phyloP scores from a whole-genome alignment of 2,329 filamentous ascomycete species.

The Diaporthe citri region DNA sequence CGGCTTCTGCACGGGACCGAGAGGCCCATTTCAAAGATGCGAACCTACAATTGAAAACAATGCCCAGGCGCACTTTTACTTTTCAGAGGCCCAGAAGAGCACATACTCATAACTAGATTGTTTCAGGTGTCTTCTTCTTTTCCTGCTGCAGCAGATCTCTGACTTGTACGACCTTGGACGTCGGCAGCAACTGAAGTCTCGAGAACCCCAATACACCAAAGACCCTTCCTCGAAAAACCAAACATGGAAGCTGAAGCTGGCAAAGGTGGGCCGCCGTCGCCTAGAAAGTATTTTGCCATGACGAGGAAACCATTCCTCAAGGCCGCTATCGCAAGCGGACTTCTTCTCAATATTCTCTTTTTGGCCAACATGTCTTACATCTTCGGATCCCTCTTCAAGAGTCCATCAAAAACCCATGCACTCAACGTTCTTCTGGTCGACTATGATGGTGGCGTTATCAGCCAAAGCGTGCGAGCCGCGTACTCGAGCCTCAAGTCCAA shows the following conservation, averaged over 20 bases:
- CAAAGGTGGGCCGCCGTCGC: slow-evolving; percentile 2
- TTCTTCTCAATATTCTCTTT: slow-evolving; percentile 12
- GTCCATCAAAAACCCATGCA: not conserved
- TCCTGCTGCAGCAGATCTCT: not conserved
- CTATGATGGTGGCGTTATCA: slow-evolving; percentile 21
- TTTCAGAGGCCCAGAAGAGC: not conserved
- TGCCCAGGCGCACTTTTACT: not conserved
- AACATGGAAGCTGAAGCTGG: not conserved
- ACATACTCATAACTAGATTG: not conserved
- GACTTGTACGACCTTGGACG: not conserved
- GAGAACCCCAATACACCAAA: not conserved
- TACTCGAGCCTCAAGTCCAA: not conserved
- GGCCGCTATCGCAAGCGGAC: not conserved
- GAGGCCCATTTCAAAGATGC: not conserved
- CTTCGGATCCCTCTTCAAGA: not conserved
- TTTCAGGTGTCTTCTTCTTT: not conserved
- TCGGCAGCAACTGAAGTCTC: not conserved
- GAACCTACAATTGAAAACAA: not conserved
- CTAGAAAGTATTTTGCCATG: slow-evolving; percentile 4
- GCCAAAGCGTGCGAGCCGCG: slow-evolving; percentile 10
- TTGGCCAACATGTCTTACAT: slow-evolving; percentile 17
- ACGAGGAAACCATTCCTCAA: slow-evolving; percentile 14
- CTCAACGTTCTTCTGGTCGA: slow-evolving; percentile 26
- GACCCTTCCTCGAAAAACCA: not conserved
- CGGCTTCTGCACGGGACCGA: slow-evolving; percentile 11